phyloP scores from a whole-genome alignment of 768 basidiomycete species.

The Hypsizygus marmoreus region DNA sequence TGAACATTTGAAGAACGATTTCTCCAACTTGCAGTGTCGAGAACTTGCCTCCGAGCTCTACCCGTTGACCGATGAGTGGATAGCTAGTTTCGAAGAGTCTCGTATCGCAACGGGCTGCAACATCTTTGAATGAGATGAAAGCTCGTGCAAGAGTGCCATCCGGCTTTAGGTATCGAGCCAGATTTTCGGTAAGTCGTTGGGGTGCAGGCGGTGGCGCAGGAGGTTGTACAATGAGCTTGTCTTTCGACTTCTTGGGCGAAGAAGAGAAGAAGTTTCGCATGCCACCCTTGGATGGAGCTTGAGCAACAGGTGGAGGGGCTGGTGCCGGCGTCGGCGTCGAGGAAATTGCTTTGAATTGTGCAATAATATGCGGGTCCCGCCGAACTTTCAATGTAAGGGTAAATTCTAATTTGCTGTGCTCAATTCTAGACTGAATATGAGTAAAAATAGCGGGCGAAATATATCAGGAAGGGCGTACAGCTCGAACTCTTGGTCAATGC shows the following conservation, averaged over 20 bases:
- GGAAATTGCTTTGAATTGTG: conserved; percentile 71
- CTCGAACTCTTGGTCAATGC: conserved; percentile 89
- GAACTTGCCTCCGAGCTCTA: conserved; percentile 56
- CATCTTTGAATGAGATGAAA: conserved; percentile 87
- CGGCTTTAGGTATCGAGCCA: conserved; percentile 79
- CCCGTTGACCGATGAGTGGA: conserved; percentile 77
- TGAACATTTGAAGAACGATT: conserved; percentile 87
- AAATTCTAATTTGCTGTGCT: conserved; percentile 94
- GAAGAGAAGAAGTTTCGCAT: conserved; percentile 78
- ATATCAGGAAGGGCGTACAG: conserved; percentile 52
- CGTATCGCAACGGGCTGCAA: conserved; percentile 81
- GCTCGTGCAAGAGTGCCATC: conserved; percentile 89
- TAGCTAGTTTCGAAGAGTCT: conserved; percentile 81
- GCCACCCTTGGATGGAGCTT: conserved; percentile 59
- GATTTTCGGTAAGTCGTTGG: conserved; percentile 66
- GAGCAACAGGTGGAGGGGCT: conserved; percentile 39
- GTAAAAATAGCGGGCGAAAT: neutral
- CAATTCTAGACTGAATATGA: conserved; percentile 50
- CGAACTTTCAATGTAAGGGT: conserved; percentile 87
- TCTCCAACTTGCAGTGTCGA: conserved; percentile 80
- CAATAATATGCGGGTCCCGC: conserved; percentile 80
- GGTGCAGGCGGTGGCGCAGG: conserved; percentile 40
- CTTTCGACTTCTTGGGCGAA: conserved; percentile 69
- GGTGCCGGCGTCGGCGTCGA: conserved; percentile 37
- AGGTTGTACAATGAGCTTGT: conserved; percentile 41